Evolutionary conservation across 805 yeast genomes (phyloP).

Genomic region (Saturnispora gosingensis): DNA sequence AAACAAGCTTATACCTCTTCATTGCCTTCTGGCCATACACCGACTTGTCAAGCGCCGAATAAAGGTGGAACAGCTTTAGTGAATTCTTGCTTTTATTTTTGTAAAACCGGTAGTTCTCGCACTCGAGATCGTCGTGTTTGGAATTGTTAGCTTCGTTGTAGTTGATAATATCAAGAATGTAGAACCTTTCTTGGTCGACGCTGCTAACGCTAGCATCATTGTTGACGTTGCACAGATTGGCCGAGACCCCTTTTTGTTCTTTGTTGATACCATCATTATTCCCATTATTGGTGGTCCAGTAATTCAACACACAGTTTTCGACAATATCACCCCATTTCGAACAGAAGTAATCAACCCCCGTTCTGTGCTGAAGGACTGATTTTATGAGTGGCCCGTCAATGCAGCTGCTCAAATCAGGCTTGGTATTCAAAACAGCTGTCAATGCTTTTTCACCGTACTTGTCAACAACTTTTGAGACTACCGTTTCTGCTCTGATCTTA

Average conservation of each 20-base stretch:
- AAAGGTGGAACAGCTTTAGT: neutral
- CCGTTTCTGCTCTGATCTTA: neutral
- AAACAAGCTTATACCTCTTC: neutral
- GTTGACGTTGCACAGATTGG: neutral
- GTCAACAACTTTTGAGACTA: neutral
- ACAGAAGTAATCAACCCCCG: neutral
- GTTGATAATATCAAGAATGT: neutral
- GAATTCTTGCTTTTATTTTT: neutral
- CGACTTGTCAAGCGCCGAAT: neutral
- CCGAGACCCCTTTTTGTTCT: neutral
- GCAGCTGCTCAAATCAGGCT: neutral
- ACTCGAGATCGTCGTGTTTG: neutral
- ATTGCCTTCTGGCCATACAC: neutral
- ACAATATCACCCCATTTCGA: neutral
- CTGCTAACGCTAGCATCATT: neutral
- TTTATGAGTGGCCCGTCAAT: neutral
- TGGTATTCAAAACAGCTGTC: neutral
- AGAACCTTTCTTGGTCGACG: too few relatives aligned
- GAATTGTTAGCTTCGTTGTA: neutral
- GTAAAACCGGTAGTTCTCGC: neutral
- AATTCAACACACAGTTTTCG: neutral
- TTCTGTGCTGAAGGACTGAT: neutral
- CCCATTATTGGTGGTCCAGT: neutral
- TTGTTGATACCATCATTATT: neutral
- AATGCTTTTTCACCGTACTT: neutral